These are phyloP conservation scores for Nicotiana obtusifolia DNA, from an alignment of 257 asterid genomes.

Conservation along the genomic window DNA sequence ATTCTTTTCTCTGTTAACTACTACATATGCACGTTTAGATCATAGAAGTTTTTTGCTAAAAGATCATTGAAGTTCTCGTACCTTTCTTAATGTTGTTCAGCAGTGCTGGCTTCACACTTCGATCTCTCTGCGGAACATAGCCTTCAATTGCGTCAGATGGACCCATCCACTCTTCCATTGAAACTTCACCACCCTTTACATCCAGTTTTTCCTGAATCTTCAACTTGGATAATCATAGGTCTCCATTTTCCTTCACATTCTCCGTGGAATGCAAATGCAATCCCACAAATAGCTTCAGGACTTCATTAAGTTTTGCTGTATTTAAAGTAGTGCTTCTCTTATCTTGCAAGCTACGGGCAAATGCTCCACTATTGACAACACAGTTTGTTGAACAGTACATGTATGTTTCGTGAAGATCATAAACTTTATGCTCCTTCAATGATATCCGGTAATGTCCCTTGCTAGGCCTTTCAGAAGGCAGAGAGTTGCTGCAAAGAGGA, in stretches of 20 bases:
- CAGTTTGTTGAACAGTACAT: slow-evolving; percentile 77
- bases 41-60: neutral
- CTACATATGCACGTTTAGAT: neutral
- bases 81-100: slow-evolving; percentile 30
- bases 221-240: slow-evolving; percentile 47
- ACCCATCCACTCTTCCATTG: slow-evolving; percentile 90
- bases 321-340: slow-evolving; percentile 56
- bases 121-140: slow-evolving; percentile 68
- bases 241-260: slow-evolving; percentile 44
- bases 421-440: slow-evolving; percentile 81
- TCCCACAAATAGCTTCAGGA: slow-evolving; percentile 49
- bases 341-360: slow-evolving; percentile 53
- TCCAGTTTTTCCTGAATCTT: slow-evolving; percentile 63
- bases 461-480: slow-evolving; percentile 58
- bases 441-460: slow-evolving; percentile 84
- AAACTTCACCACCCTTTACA: slow-evolving; percentile 46
- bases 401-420: slow-evolving; percentile 83
- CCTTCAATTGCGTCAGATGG: slow-evolving; percentile 93
- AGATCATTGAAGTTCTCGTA: slow-evolving; percentile 13
- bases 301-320: slow-evolving; percentile 44
- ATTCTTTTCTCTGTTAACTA: neutral
- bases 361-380: slow-evolving; percentile 65
- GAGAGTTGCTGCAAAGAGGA: slow-evolving; percentile 60
- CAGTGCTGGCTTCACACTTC: slow-evolving; percentile 19
- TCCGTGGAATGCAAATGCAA: slow-evolving; percentile 32